phyloP scores from a whole-genome alignment of 306 rosid genomes.

The Mimosa pudica region DNA sequence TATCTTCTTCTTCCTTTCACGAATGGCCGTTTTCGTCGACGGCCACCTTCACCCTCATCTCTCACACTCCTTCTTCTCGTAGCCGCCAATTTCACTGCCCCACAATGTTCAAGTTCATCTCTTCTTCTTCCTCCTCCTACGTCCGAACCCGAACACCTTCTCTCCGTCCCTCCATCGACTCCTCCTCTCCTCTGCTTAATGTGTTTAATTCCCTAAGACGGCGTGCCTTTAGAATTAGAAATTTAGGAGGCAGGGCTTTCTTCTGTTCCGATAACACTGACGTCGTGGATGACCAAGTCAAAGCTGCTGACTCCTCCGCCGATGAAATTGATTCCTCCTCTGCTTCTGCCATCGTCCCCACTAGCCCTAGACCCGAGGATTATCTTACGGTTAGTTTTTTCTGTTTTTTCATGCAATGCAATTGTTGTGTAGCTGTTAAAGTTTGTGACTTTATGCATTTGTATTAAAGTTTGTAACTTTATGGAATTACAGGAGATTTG shows the following conservation, averaged over 20 bases:
- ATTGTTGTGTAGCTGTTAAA: background rate
- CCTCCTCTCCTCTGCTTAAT: slow-evolving; percentile 54
- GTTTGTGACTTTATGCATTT: background rate
- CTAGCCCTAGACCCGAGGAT: slow-evolving; percentile 90
- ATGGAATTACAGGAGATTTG: background rate
- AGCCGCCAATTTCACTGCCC: slow-evolving; percentile 23
- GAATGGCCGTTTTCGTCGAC: slow-evolving; percentile 49
- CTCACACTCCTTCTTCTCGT: background rate
- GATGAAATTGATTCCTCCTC: slow-evolving; percentile 55
- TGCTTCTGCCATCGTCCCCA: slow-evolving; percentile 81
- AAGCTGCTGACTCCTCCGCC: slow-evolving; percentile 51
- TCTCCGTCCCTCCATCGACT: slow-evolving; percentile 48
- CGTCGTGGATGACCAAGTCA: slow-evolving; percentile 53
- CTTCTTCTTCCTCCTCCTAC: slow-evolving; percentile 53
- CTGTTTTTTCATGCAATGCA: slow-evolving; percentile 19
- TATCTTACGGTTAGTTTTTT: slow-evolving; percentile 76
- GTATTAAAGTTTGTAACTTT: background rate
- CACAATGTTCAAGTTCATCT: slow-evolving; percentile 80
- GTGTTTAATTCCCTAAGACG: slow-evolving; percentile 55
- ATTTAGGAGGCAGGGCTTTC: slow-evolving; percentile 50
- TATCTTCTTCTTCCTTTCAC: no score
- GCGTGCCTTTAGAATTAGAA: slow-evolving; percentile 36
- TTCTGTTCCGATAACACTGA: slow-evolving; percentile 86
- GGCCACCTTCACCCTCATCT: slow-evolving; percentile 4
- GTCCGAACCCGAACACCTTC: slow-evolving; percentile 43